These are phyloP conservation scores for Cadophora sp. DNA, from an alignment of 2,329 filamentous ascomycete species.

Conservation along the genomic window DNA sequence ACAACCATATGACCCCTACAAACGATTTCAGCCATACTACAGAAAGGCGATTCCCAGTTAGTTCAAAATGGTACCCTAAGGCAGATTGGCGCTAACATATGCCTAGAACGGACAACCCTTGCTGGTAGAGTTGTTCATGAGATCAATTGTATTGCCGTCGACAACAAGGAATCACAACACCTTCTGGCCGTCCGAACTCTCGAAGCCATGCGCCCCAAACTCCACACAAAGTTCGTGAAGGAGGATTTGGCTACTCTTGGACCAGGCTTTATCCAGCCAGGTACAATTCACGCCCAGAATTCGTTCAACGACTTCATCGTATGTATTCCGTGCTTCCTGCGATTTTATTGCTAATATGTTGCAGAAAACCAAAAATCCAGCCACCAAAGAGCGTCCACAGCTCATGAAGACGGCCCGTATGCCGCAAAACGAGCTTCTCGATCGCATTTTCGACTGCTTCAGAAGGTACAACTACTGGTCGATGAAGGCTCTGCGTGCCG, in stretches of 20 bases:
- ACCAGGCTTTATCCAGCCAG: slow-evolving; percentile 62
- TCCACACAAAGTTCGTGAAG: slow-evolving; percentile 54
- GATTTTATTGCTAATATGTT: slow-evolving; percentile 21
- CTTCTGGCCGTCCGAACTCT: slow-evolving; percentile 65
- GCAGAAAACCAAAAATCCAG: slow-evolving; percentile 57
- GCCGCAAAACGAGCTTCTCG: slow-evolving; percentile 84
- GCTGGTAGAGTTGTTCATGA: slow-evolving; percentile 78
- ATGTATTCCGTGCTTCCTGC: slow-evolving; percentile 44
- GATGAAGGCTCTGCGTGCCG: slow-evolving; percentile 82
- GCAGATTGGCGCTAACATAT: slow-evolving; percentile 33
- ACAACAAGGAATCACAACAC: slow-evolving; percentile 72
- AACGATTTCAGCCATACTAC: slow-evolving; percentile 67
- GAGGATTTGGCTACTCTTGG: slow-evolving; percentile 37
- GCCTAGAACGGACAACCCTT: slow-evolving; percentile 76
- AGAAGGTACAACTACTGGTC: slow-evolving; percentile 89
- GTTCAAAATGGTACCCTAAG: slow-evolving; percentile 43
- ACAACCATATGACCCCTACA: slow-evolving; percentile 53
- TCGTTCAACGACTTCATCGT: slow-evolving; percentile 64
- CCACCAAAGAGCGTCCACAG: slow-evolving; percentile 67
- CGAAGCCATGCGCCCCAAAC: slow-evolving; percentile 65
- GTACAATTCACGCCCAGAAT: slow-evolving; percentile 52
- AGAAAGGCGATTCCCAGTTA: slow-evolving; percentile 77
- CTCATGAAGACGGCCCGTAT: slow-evolving; percentile 91
- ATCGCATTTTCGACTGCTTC: slow-evolving; percentile 85
- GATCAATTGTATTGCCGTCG: slow-evolving; percentile 74